A percentile compares a stretch with the other conserved stretches of the same genome.
phyloP scores from a whole-genome alignment of 495 filamentous ascomycete genomes.

The Hyaloscypha bicolor region DNA sequence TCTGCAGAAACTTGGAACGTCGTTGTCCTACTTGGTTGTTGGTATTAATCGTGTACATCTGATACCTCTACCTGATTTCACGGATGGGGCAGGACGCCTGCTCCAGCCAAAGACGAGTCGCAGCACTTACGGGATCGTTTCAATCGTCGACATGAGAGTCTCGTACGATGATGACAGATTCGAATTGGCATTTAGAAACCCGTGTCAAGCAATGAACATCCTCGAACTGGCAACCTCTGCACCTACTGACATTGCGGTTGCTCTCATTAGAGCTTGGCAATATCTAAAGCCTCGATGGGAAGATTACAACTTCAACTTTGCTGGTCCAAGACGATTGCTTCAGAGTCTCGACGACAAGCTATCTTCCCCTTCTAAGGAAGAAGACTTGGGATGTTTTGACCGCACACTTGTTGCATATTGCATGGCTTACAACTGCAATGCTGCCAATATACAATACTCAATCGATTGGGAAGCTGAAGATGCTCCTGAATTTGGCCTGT shows the following conservation, averaged over 20 bases:
- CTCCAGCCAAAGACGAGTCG: constrained; percentile 47
- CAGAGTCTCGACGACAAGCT: constrained; percentile 37
- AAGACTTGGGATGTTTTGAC: constrained; percentile 80
- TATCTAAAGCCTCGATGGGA: constrained; percentile 85
- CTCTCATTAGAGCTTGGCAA: constrained; percentile 71
- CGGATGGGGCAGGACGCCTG: constrained; percentile 53
- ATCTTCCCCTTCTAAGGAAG: constrained; percentile 58
- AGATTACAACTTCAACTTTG: constrained; percentile 63
- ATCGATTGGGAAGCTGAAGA: constrained; percentile 78
- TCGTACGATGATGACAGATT: constrained; percentile 81
- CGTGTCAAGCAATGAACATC: constrained; percentile 61
- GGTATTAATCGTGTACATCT: constrained; percentile 83
- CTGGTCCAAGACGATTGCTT: constrained; percentile 47
- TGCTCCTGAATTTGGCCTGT: constrained; percentile 80
- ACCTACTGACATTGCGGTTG: constrained; percentile 74
- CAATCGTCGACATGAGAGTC: constrained; percentile 67
- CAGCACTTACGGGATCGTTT: constrained; percentile 69
- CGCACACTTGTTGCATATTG: constrained; percentile 87
- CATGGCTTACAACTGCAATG: constrained; percentile 70
- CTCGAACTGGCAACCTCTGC: constrained; percentile 80
- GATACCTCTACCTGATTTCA: constrained; percentile 67
- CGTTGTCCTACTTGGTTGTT: constrained; percentile 82
- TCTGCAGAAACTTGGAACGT: constrained; percentile 70
- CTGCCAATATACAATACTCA: constrained; percentile 73
- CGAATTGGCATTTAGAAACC: constrained; percentile 77